These are phyloP conservation scores for Pisolithus tinctorius DNA, from an alignment of 768 basidiomycete species.

Conservation along the genomic window DNA sequence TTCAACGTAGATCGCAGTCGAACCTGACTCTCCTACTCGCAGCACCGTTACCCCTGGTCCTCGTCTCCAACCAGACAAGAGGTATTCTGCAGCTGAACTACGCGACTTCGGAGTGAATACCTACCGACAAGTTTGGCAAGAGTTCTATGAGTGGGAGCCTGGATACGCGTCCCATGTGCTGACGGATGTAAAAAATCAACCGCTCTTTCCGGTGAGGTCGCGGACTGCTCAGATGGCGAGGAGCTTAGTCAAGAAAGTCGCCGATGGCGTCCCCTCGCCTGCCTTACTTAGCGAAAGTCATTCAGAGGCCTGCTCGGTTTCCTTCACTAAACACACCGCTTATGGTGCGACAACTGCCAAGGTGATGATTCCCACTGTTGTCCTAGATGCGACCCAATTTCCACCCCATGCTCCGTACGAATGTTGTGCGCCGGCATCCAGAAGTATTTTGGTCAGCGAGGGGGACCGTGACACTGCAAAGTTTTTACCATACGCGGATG, in stretches of 20 bases:
- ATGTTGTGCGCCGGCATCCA: conserved; percentile 38
- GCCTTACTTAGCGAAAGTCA: neutral
- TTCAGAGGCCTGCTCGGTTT: neutral
- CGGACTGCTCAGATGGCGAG: conserved; percentile 11
- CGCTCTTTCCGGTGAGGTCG: conserved; percentile 4
- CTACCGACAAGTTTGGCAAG: conserved; percentile 35
- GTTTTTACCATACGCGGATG: conserved; percentile 46
- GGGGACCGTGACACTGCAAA: neutral
- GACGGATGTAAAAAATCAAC: conserved; percentile 4
- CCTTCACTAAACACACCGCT: conserved; percentile 8
- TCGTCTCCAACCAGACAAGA: neutral
- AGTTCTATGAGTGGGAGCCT: conserved; percentile 43
- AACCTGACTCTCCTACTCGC: conserved; percentile 12
- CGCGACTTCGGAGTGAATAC: conserved; percentile 20
- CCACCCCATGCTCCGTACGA: conserved; percentile 33
- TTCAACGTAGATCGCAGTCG: conserved; percentile 19
- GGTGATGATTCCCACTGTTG: conserved; percentile 11
- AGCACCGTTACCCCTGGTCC: neutral
- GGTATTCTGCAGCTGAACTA: conserved; percentile 6
- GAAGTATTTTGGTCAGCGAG: conserved; percentile 19
- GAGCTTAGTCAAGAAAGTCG: conserved; percentile 3
- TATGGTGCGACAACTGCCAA: neutral
- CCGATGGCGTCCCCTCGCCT: neutral
- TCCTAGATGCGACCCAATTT: conserved; percentile 5
- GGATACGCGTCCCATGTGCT: conserved; percentile 23